These are phyloP conservation scores for Ophiostoma fasciatum DNA, from an alignment of 2,329 filamentous ascomycete species.

Conservation along the genomic window DNA sequence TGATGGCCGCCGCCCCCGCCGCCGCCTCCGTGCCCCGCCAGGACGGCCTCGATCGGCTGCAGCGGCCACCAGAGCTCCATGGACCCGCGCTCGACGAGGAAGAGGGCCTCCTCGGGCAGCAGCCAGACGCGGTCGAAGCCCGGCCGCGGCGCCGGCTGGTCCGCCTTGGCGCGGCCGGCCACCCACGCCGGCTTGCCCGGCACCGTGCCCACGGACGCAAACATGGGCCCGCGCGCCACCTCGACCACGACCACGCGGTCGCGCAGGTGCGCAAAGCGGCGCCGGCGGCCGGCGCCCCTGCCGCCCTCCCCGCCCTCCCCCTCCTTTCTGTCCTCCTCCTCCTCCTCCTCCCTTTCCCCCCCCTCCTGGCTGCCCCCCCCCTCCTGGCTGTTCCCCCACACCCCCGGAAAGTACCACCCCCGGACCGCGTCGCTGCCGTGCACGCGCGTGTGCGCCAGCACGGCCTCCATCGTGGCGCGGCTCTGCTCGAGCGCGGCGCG, in stretches of 20 bases:
- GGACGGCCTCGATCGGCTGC: slow-evolving; percentile 32
- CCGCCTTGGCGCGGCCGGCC: slow-evolving; percentile 37
- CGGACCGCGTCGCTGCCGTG: slow-evolving; percentile 42
- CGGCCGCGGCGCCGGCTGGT: slow-evolving; percentile 15
- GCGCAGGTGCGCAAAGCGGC: slow-evolving; percentile 17
- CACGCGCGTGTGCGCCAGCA: slow-evolving; percentile 56
- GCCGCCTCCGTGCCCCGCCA: slow-evolving; percentile 15
- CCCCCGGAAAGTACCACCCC: slow-evolving; percentile 59
- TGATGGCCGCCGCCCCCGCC: too few species aligned
- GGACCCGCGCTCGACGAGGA: slow-evolving; percentile 73
- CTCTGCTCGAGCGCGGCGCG: slow-evolving; percentile 64
- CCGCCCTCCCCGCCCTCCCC: slow-evolving; percentile 1
- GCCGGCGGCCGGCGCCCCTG: background rate
- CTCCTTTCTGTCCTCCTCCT: slow-evolving; percentile 13
- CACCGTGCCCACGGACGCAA: slow-evolving; percentile 51
- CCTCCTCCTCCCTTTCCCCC: slow-evolving; percentile 11
- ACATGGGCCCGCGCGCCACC: slow-evolving; percentile 55
- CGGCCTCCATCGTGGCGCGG: slow-evolving; percentile 76
- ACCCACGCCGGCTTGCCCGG: slow-evolving; percentile 16
- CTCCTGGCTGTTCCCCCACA: slow-evolving; percentile 24
- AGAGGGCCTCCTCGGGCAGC: slow-evolving; percentile 81
- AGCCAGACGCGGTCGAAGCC: slow-evolving; percentile 60
- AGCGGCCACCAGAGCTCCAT: slow-evolving; percentile 76
- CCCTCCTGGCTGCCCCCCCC: slow-evolving; percentile 6
- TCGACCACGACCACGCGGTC: slow-evolving; percentile 53